These are phyloP conservation scores for Aurantiochytrium sp. DNA, from an alignment of 108 stramenopile genomes.

Conservation along the genomic window DNA sequence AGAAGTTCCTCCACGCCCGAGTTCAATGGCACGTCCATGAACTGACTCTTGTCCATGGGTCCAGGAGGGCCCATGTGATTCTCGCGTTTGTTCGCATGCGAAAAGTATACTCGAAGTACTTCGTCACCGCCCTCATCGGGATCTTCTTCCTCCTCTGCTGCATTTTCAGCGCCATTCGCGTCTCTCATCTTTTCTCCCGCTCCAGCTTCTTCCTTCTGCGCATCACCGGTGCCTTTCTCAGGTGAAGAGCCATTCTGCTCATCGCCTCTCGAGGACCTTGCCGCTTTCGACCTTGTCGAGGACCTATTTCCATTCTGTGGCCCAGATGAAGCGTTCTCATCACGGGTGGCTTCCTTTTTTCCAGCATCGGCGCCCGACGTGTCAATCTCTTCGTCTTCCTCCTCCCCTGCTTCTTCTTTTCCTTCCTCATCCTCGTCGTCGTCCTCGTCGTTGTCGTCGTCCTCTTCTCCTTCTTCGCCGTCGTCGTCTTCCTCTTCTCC, in stretches of 20 bases:
- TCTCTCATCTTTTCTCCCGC: too few species aligned
- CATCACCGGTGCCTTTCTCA: too few species aligned
- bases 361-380: too few species aligned
- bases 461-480: conserved; percentile 27
- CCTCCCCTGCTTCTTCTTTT: neutral
- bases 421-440: neutral
- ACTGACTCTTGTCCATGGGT: neutral
- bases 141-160: conserved; percentile 16
- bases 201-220: too few species aligned
- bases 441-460: conserved; percentile 37
- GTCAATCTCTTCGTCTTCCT: neutral
- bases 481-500: conserved; percentile 91
- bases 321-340: too few species aligned
- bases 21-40: neutral
- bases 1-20: neutral
- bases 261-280: too few species aligned
- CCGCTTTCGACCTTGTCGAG: too few species aligned
- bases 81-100: neutral
- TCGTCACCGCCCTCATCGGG: neutral
- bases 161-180: neutral
- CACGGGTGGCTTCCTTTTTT: too few species aligned
- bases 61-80: neutral
- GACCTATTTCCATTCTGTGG: too few species aligned
- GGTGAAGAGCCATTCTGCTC: too few species aligned
- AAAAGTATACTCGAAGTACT: neutral